phyloP scores from a whole-genome alignment of 2,329 filamentous ascomycete species.

The Endocalyx cinctus region DNA sequence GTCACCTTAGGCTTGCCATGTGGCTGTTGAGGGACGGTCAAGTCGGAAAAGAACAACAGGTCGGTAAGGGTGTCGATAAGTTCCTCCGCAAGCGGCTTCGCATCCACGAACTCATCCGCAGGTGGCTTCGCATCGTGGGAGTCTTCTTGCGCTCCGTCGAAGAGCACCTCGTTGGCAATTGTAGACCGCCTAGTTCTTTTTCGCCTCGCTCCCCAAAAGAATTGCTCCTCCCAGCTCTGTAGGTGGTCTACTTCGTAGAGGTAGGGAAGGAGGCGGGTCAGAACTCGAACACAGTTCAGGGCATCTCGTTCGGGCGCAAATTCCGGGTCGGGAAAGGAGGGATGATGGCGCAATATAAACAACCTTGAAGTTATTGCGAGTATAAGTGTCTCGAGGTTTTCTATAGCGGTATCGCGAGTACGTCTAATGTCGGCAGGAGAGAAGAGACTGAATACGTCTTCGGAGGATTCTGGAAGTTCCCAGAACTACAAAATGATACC shows the following conservation, averaged over 20 bases:
- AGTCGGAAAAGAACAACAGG: slow-evolving; percentile 84
- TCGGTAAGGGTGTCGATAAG: slow-evolving; percentile 86
- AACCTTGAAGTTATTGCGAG: slow-evolving; percentile 79
- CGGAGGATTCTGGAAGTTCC: slow-evolving; percentile 91
- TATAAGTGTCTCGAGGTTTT: slow-evolving; percentile 86
- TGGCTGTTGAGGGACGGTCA: slow-evolving; percentile 73
- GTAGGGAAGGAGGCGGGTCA: slow-evolving; percentile 86
- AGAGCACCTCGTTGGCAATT: slow-evolving; percentile 71
- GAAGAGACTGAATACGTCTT: slow-evolving; percentile 96
- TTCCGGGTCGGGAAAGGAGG: slow-evolving; percentile 83
- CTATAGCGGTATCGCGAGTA: slow-evolving; percentile 76
- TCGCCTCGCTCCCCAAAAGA: slow-evolving; percentile 81
- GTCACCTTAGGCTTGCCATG: slow-evolving; percentile 74
- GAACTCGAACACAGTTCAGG: slow-evolving; percentile 90
- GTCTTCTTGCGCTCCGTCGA: slow-evolving; percentile 66
- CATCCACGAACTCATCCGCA: slow-evolving; percentile 68
- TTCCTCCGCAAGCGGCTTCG: slow-evolving; percentile 85
- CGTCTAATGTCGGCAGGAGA: slow-evolving; percentile 83
- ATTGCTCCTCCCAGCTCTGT: slow-evolving; percentile 80
- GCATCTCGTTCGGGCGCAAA: slow-evolving; percentile 77
- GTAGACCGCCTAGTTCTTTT: slow-evolving; percentile 63
- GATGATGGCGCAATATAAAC: slow-evolving; percentile 77
- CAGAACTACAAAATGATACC: slow-evolving; percentile 63
- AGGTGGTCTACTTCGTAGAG: slow-evolving; percentile 86
- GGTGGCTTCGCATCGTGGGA: slow-evolving; percentile 41